Percentiles rank a stretch among this genome's conserved stretches.
phyloP scores from a whole-genome alignment of 2,329 filamentous ascomycete species.

The Aspergillus japonicus region DNA sequence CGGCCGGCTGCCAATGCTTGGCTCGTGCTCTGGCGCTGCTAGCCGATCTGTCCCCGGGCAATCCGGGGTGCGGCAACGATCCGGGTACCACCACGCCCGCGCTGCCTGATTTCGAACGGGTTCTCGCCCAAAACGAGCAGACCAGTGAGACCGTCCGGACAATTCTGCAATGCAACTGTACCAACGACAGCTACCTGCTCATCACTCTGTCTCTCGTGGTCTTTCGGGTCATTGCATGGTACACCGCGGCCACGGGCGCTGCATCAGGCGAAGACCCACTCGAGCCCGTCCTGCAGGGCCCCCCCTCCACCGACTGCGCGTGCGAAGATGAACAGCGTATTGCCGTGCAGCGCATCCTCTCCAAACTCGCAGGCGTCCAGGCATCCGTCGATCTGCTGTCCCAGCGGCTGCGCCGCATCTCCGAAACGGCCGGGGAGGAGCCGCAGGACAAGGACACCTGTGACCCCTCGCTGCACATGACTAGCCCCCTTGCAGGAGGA shows the following conservation, averaged over 20 bases:
- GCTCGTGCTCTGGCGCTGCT: neutral
- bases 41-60: neutral
- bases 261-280: too few species aligned
- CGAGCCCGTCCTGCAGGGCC: too few species aligned
- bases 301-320: too few species aligned
- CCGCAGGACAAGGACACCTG: too few species aligned
- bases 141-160: neutral
- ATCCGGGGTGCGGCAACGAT: neutral
- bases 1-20: neutral
- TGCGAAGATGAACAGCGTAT: too few species aligned
- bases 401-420: too few species aligned
- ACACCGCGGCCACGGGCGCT: neutral
- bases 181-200: constrained; percentile 1
- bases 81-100: neutral
- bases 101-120: neutral
- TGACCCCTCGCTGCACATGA: too few species aligned
- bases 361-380: too few species aligned
- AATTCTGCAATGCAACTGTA: neutral
- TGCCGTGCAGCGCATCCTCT: too few species aligned
- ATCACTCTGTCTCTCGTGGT: neutral
- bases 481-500: too few species aligned
- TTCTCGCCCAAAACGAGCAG: neutral
- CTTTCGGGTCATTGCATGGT: neutral
- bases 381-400: too few species aligned
- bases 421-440: too few species aligned